Evolutionary conservation across 768 basidiomycete genomes (phyloP).

Genomic region (Trametes cubensis): DNA sequence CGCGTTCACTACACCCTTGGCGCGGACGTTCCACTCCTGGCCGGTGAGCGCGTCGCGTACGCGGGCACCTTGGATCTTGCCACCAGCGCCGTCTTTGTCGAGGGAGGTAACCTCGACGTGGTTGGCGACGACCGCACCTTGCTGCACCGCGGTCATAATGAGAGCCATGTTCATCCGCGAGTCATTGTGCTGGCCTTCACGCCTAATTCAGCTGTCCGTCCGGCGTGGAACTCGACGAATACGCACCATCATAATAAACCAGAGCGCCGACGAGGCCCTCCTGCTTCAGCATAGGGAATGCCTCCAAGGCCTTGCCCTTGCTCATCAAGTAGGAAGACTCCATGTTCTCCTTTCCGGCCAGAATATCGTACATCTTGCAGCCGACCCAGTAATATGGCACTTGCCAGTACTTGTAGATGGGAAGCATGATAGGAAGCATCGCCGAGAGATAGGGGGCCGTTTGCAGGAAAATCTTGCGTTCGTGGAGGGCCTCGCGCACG

Average conservation of each 20-base stretch:
- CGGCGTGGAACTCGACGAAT: conserved; percentile 34
- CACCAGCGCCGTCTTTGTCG: conserved; percentile 59
- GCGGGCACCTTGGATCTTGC: conserved; percentile 71
- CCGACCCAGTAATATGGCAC: conserved; percentile 95
- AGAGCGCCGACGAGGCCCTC: conserved; percentile 92
- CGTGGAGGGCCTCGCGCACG: conserved; percentile 92
- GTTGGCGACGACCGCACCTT: conserved; percentile 86
- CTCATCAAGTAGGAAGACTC: conserved; percentile 94
- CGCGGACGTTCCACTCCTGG: conserved; percentile 77
- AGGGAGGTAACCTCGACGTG: conserved; percentile 84
- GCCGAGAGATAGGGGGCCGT: conserved; percentile 91
- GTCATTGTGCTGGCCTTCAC: conserved; percentile 93
- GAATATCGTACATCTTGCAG: conserved; percentile 93
- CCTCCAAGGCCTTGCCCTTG: conserved; percentile 88
- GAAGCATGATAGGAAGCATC: conserved; percentile 97
- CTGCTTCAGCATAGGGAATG: conserved; percentile 94
- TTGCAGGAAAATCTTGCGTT: conserved; percentile 90
- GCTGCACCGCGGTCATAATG: conserved; percentile 91
- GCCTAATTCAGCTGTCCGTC: conserved; percentile 30
- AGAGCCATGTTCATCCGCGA: conserved; percentile 97
- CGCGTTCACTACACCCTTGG: conserved; percentile 94
- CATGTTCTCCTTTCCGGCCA: conserved; percentile 97
- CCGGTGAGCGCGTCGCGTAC: conserved; percentile 85
- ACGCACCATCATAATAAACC: conserved; percentile 93
- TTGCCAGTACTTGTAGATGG: conserved; percentile 98